Percentiles rank a stretch among this genome's conserved stretches.
These are phyloP conservation scores for Pseudocercospora fuligena DNA, from an alignment of 2,329 filamentous ascomycete species.

Conservation along the genomic window DNA sequence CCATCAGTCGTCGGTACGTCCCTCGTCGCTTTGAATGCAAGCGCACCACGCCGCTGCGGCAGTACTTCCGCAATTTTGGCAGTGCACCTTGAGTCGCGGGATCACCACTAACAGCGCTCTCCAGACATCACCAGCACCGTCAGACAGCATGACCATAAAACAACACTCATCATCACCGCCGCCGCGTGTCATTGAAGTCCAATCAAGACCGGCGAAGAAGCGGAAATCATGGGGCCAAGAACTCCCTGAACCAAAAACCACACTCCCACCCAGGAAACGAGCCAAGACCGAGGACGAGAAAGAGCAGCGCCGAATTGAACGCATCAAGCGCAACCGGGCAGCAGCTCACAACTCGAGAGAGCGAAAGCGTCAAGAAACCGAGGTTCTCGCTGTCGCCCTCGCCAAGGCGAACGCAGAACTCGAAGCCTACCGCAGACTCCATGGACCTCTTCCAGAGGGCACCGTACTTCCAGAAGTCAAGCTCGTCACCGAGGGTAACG, in stretches of 20 bases:
- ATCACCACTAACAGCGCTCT: background rate
- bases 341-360: constrained; percentile 96
- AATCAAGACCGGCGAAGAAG: constrained; percentile 42
- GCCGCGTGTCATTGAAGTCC: constrained; percentile 35
- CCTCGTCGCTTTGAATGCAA: background rate
- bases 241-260: constrained; percentile 94
- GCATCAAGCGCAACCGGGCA: constrained; percentile 92
- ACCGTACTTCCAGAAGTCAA: constrained; percentile 41
- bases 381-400: constrained; percentile 69
- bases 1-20: background rate
- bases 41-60: background rate
- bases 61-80: background rate
- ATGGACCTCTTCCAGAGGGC: constrained; percentile 39
- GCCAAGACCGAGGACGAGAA: constrained; percentile 99
- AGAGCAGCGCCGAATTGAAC: constrained; percentile 95
- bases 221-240: constrained; percentile 98
- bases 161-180: constrained; percentile 28
- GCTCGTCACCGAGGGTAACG: constrained; percentile 31
- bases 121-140: background rate
- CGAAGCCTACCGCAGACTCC: constrained; percentile 38
- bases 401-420: constrained; percentile 40
- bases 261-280: constrained; percentile 91
- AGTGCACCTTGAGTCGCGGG: background rate
- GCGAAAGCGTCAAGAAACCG: constrained; percentile 87
- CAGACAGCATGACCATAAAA: background rate